Percentiles rank a stretch among this genome's conserved stretches.
These are phyloP conservation scores for Fusarium sp. DNA, from an alignment of 2,329 filamentous ascomycete species.

Conservation along the genomic window DNA sequence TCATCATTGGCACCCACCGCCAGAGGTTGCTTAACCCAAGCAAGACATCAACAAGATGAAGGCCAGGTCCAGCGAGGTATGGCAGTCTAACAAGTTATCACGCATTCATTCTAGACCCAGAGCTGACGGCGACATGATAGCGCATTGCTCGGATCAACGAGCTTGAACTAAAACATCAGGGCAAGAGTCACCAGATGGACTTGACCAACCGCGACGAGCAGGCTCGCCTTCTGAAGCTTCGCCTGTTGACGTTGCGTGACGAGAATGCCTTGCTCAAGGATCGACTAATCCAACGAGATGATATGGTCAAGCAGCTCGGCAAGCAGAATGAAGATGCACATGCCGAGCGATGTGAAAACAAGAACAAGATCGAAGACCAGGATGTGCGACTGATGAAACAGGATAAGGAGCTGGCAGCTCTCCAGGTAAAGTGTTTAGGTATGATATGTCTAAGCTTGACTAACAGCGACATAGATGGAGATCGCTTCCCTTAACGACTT, in stretches of 20 bases:
- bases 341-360: conserved; percentile 58
- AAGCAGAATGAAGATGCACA: conserved; percentile 56
- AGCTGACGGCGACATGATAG: conserved; percentile 49
- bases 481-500: conserved; percentile 75
- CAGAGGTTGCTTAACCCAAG: background rate
- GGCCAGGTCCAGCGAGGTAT: conserved; percentile 46
- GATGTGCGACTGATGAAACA: conserved; percentile 63
- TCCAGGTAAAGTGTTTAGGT: conserved; percentile 56
- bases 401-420: conserved; percentile 59
- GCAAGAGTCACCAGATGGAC: conserved; percentile 72
- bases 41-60: conserved; percentile 41
- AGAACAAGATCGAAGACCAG: conserved; percentile 58
- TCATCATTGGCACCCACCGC: background rate
- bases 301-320: conserved; percentile 64
- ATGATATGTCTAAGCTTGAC: background rate
- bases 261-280: conserved; percentile 78
- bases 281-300: conserved; percentile 70
- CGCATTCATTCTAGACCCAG: conserved; percentile 32
- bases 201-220: conserved; percentile 81
- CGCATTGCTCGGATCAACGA: conserved; percentile 60
- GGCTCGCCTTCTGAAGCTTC: conserved; percentile 75
- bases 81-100: conserved; percentile 33
- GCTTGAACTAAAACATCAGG: conserved; percentile 79
- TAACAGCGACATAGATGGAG: conserved; percentile 68
- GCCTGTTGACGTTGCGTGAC: conserved; percentile 77